Evolutionary conservation across 306 rosid species (phyloP).

Genomic region (Gynostemma pentaphyllum): DNA sequence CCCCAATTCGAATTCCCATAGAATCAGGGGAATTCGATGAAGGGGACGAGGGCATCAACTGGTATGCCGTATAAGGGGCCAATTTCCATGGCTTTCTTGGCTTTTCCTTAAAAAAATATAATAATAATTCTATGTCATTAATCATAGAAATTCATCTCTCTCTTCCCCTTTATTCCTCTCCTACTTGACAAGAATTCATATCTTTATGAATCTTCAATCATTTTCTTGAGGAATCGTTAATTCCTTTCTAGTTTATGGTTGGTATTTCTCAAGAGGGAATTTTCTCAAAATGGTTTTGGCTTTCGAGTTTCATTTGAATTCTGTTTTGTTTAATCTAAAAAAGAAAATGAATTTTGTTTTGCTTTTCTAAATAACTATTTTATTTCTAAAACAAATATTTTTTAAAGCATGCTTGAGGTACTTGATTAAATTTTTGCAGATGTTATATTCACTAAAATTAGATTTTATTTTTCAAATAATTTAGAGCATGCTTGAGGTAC

Average conservation of each 20-base stretch:
- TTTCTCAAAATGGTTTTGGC: background rate
- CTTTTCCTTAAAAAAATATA: background rate
- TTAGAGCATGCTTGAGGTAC: no score
- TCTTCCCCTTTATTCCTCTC: background rate
- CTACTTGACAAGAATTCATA: slow-evolving; percentile 2
- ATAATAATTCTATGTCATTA: background rate
- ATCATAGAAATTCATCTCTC: background rate
- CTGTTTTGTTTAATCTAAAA: no score
- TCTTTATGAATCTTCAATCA: slow-evolving; percentile 5
- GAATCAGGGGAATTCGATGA: background rate
- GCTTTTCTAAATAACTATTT: no score
- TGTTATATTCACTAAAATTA: no score
- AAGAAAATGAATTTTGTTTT: no score
- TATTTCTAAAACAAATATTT: no score
- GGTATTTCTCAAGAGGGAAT: background rate
- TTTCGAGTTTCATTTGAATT: background rate
- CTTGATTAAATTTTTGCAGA: no score
- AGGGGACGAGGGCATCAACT: background rate
- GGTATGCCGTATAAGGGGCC: background rate
- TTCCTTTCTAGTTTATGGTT: background rate
- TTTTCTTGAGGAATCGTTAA: background rate
- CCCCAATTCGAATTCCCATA: background rate
- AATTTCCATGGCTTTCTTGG: background rate
- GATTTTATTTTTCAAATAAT: no score
- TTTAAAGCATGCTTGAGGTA: no score